These are phyloP conservation scores for Penicillium chermesinum DNA, from an alignment of 495 filamentous ascomycete species.

Conservation along the genomic window DNA sequence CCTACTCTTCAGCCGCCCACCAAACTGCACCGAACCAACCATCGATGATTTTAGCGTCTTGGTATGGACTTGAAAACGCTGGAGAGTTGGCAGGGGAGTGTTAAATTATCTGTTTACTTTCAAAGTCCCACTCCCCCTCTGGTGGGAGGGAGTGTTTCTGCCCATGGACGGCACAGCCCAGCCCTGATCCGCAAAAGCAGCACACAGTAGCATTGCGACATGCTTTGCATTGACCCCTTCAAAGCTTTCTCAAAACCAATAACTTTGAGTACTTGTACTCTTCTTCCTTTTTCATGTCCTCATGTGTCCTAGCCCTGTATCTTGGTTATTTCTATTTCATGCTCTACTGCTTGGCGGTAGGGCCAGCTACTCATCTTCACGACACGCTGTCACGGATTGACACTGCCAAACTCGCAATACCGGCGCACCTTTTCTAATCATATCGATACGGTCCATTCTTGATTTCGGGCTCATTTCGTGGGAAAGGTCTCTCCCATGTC, in stretches of 20 bases:
- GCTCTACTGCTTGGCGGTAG: no score
- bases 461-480: background rate
- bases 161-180: background rate
- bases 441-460: background rate
- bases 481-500: no score
- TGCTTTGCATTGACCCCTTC: background rate
- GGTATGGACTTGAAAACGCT: background rate
- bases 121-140: no score
- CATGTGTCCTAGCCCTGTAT: slow-evolving; percentile 7
- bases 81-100: background rate
- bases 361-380: no score
- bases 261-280: slow-evolving; percentile 1
- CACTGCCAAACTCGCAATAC: no score
- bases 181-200: background rate
- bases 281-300: background rate
- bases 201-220: background rate
- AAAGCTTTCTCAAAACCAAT: slow-evolving; percentile 3
- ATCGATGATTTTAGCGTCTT: background rate
- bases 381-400: no score
- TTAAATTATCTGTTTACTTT: background rate
- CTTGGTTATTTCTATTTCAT: background rate
- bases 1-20: slow-evolving; percentile 4
- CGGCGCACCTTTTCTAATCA: background rate
- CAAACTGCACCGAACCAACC: background rate
- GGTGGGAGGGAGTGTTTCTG: no score